Base-by-base conservation (phyloP, 2,329 filamentous ascomycete species). In the Grosmannia penicillata region DNA sequence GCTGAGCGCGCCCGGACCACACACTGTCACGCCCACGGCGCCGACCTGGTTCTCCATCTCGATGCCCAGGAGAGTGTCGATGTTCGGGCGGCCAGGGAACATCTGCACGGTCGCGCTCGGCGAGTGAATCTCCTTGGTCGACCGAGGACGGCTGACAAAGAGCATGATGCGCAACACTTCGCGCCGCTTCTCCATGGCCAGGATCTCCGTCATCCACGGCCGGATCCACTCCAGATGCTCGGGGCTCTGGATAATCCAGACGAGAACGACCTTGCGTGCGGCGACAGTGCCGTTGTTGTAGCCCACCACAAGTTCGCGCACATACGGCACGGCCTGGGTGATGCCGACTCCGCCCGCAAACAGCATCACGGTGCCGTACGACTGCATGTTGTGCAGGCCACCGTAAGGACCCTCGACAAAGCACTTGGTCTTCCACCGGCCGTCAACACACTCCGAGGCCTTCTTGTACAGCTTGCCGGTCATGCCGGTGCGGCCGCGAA, bases 151-250 rank as follows among this genome's bases (percentile, higher is more conserved):
- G 47, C 76, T 83, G 48, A 87, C 78, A 55, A 86, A 87, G 38
- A 87, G 71, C 61, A 84, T 72, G 55, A 87, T 82, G 47, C 78
- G 75, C 38, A 87, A 66, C 37, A 81, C 70, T 43, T 86, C 81
- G 40, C 82, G 71, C 36, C 81, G 73, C 54, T 69, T 73, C 41
- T 82, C 78, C 75, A 86, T 81, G 42, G 72, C 71, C 28, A 86
- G 65, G 44, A 86, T 84, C 51, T 78, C 70, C 4, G 80, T 85
- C 82, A 87, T 86, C 79, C 80, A 86, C 8, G 79, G 78, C 33
- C 80, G 69, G 52, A 86, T 85, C 81, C 81, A 87, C 56, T 87
- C 81, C 23, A 87, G 66, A 54, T 86, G 81, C 60, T 86, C 82
- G 48, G 78, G 78, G 49, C 72, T 80, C 50, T 82, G 82, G 41